Evolutionary conservation across 2,329 filamentous ascomycete genomes (phyloP), one percentile per base, ranked within the genome.

Genomic region (Botrytis aclada): DNA sequence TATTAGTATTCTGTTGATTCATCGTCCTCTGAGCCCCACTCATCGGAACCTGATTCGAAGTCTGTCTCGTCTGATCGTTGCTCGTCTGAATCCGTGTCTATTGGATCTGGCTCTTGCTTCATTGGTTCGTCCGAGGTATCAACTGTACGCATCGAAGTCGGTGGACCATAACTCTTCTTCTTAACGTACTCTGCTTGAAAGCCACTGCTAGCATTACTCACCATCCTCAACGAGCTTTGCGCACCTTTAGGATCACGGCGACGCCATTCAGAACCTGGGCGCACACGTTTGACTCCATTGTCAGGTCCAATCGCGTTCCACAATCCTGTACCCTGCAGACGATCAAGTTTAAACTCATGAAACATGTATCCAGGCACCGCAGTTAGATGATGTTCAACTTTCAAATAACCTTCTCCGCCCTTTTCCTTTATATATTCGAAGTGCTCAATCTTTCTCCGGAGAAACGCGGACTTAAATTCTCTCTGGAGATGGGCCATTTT

Each of bases 391-490:
- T 67, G 47, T 2, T 25, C 16, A 14, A n/a, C 7, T 12, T 0
- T 22, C 25, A 39, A 41, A 29, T 29, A 10, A 22, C 3, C n/a
- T 7, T 3, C 45, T 22, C 37, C 37, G 22, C 16, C 18, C 20
- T 9, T 22, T 20, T 25, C 3, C 41, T 32, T 34, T 43, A 64
- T 16, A 4, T 25, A 1, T 25, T 64, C 22, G 62, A 64, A 45
- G 6, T 20, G 10, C 10, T 16, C 18, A 43, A 29, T 10, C n/a
- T 4, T 22, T 7, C 9, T 10, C 10, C n/a, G n/a, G 29, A 43
- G 4, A 3, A 0, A 14, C 14, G 1, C 0, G n/a, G 61, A 43
- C 16, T 8, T 39, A n/a, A 12, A 7, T n/a, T 4, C 25, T 22
- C 25, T 16, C 25, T 14, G 43, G 7, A 0, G 0, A 18, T n/a